Evolutionary conservation across 345 rosid species (phyloP), one percentile per base, ranked within the genome.

Genomic region (Excoecaria agallocha): DNA sequence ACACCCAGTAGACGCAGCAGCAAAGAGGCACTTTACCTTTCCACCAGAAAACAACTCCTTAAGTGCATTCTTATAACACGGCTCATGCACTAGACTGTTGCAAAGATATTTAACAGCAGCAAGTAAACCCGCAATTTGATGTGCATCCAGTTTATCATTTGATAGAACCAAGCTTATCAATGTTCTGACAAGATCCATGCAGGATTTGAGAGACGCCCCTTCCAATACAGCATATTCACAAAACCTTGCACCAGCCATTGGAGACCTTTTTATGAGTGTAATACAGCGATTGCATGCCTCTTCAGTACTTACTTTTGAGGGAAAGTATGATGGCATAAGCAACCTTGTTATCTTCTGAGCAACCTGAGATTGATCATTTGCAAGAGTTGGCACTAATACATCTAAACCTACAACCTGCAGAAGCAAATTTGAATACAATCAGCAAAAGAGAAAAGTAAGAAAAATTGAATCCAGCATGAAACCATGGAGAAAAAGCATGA

Each of bases 321-420:
- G 99, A 71, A 95, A 93, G 84, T 95, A 95, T 46, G 97, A 89
- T 62, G 99, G 98, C 69, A 89, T 78, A 74, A 94, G 89, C 79
- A 94, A 80, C 76, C 82, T 84, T 17, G 96, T 85, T 37, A 94
- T 87, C 83, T 84, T 91, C 78, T 81, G 87, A 70, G 91, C 93
- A 85, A 91, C 93, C 77, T 86, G 83, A 77, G 91, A 65, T 73
- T 89, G 92, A 77, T 94, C 97, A 55, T 79, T 82, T 22, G 88
- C 89, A 73, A 94, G 98, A 19, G 74, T 79, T 76, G 89, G 76
- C 71, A 94, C 72, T 57, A 94, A 80, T 63, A 78, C 83, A 77
- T 89, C 95, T 78, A 92, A 76, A 64, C 74, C 81, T 62, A 91
- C 95, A 77, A 94, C 97, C 98, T 92, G 87, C 24, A 60, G 66